Conservation (phyloP, 2,329 filamentous ascomycete species). For the Monilinia vaccinii-corymbosi region DNA sequence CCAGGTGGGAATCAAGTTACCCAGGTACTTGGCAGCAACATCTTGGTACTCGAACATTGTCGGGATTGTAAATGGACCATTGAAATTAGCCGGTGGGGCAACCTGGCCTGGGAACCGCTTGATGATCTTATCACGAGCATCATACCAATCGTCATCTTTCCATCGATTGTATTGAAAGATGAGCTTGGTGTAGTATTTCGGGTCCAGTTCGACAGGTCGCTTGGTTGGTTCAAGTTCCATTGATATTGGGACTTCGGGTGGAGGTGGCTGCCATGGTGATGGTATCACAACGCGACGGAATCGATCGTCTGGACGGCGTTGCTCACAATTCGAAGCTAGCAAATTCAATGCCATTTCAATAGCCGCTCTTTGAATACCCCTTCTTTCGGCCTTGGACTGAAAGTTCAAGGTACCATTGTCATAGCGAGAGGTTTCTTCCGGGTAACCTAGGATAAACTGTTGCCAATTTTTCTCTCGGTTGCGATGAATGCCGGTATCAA, state of each 20-base stretch:
- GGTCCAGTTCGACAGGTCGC: constrained; percentile 21
- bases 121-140: neutral
- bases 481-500: neutral
- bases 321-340: constrained; percentile 24
- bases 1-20: neutral
- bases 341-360: constrained; percentile 24
- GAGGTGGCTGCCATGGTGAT: constrained; percentile 1
- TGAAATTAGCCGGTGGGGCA: constrained; percentile 17
- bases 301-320: constrained; percentile 22
- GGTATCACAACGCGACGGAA: constrained; percentile 20
- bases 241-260: constrained; percentile 18
- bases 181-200: constrained; percentile 23
- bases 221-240: constrained; percentile 20
- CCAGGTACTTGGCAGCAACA: neutral
- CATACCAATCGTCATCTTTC: constrained; percentile 18
- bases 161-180: constrained; percentile 14
- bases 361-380: constrained; percentile 24
- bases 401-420: constrained; percentile 14
- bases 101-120: constrained; percentile 2
- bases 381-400: constrained; percentile 21
- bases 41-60: constrained; percentile 11
- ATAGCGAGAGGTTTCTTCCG: neutral
- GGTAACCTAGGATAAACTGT: constrained; percentile 1
- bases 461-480: neutral
- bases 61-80: constrained; percentile 18